Evolutionary conservation across 176 grass and related monocot genomes (phyloP), one percentile per base, ranked within the genome.

Genomic region (Triticum urartu): DNA sequence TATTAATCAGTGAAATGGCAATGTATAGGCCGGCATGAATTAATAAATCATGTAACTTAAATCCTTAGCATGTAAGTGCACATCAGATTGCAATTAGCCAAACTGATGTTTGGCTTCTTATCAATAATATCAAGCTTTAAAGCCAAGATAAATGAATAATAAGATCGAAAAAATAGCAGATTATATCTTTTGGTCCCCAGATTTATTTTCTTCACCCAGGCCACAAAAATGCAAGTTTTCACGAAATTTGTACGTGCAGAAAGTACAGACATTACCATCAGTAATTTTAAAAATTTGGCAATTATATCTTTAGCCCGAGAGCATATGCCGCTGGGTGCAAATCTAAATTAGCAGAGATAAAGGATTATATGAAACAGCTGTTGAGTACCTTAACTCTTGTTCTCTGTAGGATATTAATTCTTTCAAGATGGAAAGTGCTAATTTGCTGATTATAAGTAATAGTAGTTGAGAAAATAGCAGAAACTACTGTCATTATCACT

Each of bases 1-100:
- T 81, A 87, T 77, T 56, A 17, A 84, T 95, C 82, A 92, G 80
- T 92, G 42, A 90, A 90, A 83, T 80, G 26, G 45, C 26, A 76
- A 17, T 74, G 34, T 72, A 86, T 47, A 43, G 39, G 88, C 66
- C 32, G 42, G 32, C 9, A 66, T 56, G 20, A 42, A 47, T 79
- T 79, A 81, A 9, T 25, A 72, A 63, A 91, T 6, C 64, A 54
- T 59, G 4, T 79, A 64, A 9, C 38, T 72, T 34, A 83, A 64
- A 21, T 74, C 22, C 40, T 48, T 50, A 75, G 33, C 75, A 73
- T 79, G 58, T 14, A 87, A 64, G 22, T 68, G 82, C 64, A 86
- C 28, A 35, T 79, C 35, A 38, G 85, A 84, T 28, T 42, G 56
- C 35, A 69, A 33, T 35, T 68, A 59, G 47, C 43, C 68, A 80